These are phyloP conservation scores for Triglochin maritima DNA, from an alignment of 106 monocot genomes.

Conservation along the genomic window DNA sequence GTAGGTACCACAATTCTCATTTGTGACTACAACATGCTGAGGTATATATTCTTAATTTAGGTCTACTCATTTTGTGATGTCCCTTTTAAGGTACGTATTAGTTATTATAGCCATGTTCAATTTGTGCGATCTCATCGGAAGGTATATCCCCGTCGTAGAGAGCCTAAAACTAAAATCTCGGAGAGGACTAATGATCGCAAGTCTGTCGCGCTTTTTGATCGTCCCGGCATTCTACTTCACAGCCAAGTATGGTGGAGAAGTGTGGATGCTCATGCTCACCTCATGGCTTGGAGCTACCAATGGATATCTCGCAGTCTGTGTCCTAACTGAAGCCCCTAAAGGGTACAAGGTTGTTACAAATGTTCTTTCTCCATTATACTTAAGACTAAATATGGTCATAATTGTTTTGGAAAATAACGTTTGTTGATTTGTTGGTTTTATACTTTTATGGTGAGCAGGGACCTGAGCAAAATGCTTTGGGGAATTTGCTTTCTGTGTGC, in stretches of 20 bases:
- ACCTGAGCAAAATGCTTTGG: slow-evolving; percentile 30
- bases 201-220: slow-evolving; percentile 48
- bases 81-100: not conserved
- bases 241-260: slow-evolving; percentile 55
- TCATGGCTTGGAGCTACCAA: slow-evolving; percentile 7
- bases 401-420: not conserved
- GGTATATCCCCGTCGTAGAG: slow-evolving; percentile 3
- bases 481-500: slow-evolving; percentile 21
- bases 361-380: not conserved
- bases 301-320: slow-evolving; percentile 10
- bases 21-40: too few species aligned
- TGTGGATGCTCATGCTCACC: slow-evolving; percentile 59
- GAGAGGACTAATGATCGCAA: slow-evolving; percentile 8
- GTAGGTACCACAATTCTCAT: slow-evolving; percentile 16
- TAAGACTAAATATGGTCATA: not conserved
- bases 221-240: slow-evolving; percentile 89
- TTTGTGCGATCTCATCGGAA: slow-evolving; percentile 6
- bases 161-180: slow-evolving; percentile 6
- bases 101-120: slow-evolving; percentile 12
- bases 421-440: not conserved
- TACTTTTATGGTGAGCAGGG: slow-evolving; percentile 21
- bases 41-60: not conserved
- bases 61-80: not conserved
- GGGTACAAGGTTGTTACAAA: slow-evolving; percentile 5
- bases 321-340: slow-evolving; percentile 12